Conservation (phyloP, 371 early-diverging fungal genomes). For the Rhizopus microsporus region DNA sequence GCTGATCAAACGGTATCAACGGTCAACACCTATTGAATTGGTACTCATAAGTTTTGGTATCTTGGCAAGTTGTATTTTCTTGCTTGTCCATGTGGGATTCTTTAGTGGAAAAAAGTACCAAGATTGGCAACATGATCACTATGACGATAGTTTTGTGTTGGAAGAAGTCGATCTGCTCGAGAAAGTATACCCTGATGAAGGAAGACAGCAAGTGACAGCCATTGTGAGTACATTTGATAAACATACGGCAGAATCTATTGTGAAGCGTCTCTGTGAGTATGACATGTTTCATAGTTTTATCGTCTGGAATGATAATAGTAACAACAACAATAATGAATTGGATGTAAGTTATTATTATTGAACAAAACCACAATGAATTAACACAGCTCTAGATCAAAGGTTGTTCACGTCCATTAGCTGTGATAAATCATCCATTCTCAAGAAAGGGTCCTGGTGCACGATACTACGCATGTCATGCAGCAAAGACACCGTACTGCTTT, state of each 20-base stretch:
- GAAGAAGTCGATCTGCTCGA: slow-evolving; percentile 50
- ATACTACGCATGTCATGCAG: slow-evolving; percentile 61
- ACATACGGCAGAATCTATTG: slow-evolving; percentile 27
- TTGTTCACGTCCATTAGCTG: slow-evolving; percentile 44
- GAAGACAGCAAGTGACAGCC: slow-evolving; percentile 52
- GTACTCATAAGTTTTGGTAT: slow-evolving; percentile 9
- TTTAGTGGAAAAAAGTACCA: slow-evolving; percentile 51
- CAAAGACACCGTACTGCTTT: slow-evolving; percentile 65
- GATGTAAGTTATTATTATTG: slow-evolving; percentile 37
- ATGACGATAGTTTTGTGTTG: slow-evolving; percentile 7
- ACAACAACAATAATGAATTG: slow-evolving; percentile 31
- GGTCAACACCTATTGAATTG: slow-evolving; percentile 27
- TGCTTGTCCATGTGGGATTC: slow-evolving; percentile 47
- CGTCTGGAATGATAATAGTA: slow-evolving; percentile 64
- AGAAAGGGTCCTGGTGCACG: slow-evolving; percentile 56
- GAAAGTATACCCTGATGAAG: slow-evolving; percentile 59
- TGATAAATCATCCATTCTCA: slow-evolving; percentile 52
- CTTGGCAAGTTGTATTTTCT: slow-evolving; percentile 28
- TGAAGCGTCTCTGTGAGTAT: slow-evolving; percentile 56
- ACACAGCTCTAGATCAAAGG: slow-evolving; percentile 4
- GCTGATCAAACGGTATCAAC: slow-evolving; percentile 27
- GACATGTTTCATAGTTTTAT: slow-evolving; percentile 61
- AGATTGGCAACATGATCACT: slow-evolving; percentile 44
- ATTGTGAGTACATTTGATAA: slow-evolving; percentile 37
- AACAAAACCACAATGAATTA: not conserved